phyloP scores from a whole-genome alignment of 306 rosid species.

The Trifolium subterraneum region DNA sequence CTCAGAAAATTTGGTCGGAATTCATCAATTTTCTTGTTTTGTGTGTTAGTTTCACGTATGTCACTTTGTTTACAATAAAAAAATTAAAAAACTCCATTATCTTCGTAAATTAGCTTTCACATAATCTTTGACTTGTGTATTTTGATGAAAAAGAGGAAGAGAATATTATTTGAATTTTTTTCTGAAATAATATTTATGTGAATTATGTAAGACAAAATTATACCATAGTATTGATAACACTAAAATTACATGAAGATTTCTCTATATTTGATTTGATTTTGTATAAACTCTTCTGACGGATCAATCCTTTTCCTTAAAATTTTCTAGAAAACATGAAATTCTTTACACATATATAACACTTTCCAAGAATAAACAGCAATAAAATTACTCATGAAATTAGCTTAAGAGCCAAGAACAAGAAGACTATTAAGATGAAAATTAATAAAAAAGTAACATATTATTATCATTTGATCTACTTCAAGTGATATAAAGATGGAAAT shows the following conservation, averaged over 20 bases:
- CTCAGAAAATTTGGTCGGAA: too few species aligned
- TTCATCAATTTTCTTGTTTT: too few species aligned
- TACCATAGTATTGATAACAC: not conserved
- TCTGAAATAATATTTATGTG: not conserved
- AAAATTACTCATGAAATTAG: not conserved
- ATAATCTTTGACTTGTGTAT: too few species aligned
- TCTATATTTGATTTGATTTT: too few species aligned
- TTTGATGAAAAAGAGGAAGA: not conserved
- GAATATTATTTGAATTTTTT: not conserved
- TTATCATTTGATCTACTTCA: conserved; percentile 11
- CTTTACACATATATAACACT: not conserved
- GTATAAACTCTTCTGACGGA: too few species aligned
- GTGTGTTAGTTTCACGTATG: too few species aligned
- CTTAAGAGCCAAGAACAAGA: not conserved
- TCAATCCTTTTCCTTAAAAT: not conserved
- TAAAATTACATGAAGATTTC: too few species aligned
- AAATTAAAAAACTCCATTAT: too few species aligned
- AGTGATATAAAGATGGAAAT: conserved; percentile 66
- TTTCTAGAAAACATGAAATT: not conserved
- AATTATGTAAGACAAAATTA: not conserved
- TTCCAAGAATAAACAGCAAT: not conserved
- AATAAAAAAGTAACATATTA: not conserved
- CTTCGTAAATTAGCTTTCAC: too few species aligned
- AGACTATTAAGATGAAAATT: not conserved
- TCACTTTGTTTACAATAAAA: too few species aligned